Evolutionary conservation across 2,329 filamentous ascomycete species (phyloP).

Genomic region (Curvularia hawaiiensis): DNA sequence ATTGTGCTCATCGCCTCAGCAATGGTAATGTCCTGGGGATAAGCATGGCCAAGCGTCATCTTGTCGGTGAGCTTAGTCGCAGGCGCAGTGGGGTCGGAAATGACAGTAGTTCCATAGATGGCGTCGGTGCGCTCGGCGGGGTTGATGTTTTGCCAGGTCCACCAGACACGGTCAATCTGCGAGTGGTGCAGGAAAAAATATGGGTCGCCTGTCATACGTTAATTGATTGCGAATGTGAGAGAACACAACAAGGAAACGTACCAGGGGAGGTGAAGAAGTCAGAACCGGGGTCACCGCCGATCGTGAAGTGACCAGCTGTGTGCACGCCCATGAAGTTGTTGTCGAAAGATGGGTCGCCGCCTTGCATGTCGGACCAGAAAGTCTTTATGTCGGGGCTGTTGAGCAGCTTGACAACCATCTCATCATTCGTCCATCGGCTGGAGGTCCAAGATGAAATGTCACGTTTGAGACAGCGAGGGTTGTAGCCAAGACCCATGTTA

Average conservation of each 20-base stretch:
- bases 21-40: slow-evolving; percentile 43
- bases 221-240: slow-evolving; percentile 17
- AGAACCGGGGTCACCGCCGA: slow-evolving; percentile 51
- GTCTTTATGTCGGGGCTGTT: slow-evolving; percentile 41
- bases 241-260: neutral
- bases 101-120: slow-evolving; percentile 51
- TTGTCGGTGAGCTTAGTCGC: slow-evolving; percentile 54
- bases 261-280: slow-evolving; percentile 53
- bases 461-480: slow-evolving; percentile 46
- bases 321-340: slow-evolving; percentile 48
- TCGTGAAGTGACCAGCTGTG: slow-evolving; percentile 52
- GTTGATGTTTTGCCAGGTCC: slow-evolving; percentile 57
- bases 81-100: slow-evolving; percentile 50
- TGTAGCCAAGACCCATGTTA: slow-evolving; percentile 29
- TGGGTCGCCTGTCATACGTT: slow-evolving; percentile 36
- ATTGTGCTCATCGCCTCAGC: slow-evolving; percentile 51
- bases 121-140: slow-evolving; percentile 44
- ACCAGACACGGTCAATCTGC: slow-evolving; percentile 55
- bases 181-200: slow-evolving; percentile 54
- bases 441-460: slow-evolving; percentile 41
- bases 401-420: slow-evolving; percentile 32
- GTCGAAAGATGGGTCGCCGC: slow-evolving; percentile 34
- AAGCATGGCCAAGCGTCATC: slow-evolving; percentile 48
- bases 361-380: slow-evolving; percentile 49
- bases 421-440: slow-evolving; percentile 36